Evolutionary conservation across 2,329 filamentous ascomycete species (phyloP).

Genomic region (Zelopaecilomyces penicillatus): DNA sequence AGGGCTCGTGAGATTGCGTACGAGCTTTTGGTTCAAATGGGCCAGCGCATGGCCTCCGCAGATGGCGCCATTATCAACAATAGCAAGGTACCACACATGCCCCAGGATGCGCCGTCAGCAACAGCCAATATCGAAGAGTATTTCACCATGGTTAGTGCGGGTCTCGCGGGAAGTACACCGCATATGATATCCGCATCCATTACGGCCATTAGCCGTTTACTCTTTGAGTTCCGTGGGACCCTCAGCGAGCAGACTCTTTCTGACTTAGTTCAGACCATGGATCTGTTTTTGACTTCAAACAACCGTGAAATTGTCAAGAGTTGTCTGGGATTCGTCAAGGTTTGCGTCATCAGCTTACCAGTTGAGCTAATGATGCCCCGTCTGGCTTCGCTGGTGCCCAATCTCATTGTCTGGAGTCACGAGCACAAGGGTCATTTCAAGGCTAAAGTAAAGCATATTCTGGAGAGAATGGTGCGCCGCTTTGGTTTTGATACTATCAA

Average conservation of each 20-base stretch:
- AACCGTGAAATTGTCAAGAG: conserved; percentile 95
- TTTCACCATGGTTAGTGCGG: conserved; percentile 96
- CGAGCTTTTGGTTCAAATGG: conserved; percentile 81
- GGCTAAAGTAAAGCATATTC: conserved; percentile 94
- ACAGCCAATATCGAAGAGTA: conserved; percentile 85
- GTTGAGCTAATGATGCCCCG: conserved; percentile 70
- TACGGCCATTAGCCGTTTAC: conserved; percentile 83
- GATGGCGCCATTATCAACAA: conserved; percentile 72
- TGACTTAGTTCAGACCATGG: conserved; percentile 89
- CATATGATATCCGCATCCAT: conserved; percentile 99
- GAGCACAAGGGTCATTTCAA: conserved; percentile 98
- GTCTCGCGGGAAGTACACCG: conserved; percentile 82
- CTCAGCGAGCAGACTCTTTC: conserved; percentile 62
- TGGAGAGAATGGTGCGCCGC: conserved; percentile 86
- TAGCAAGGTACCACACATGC: conserved; percentile 80
- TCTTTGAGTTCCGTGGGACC: conserved; percentile 77
- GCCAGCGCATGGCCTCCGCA: conserved; percentile 61
- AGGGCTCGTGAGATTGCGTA: conserved; percentile 85
- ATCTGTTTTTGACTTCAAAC: conserved; percentile 90
- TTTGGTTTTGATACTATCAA: conserved; percentile 80
- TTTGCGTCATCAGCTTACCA: conserved; percentile 81
- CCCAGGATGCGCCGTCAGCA: conserved; percentile 66
- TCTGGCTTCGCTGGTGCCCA: conserved; percentile 70
- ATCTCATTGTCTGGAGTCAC: conserved; percentile 91
- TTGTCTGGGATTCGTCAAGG: conserved; percentile 93